Evolutionary conservation across 2,329 filamentous ascomycete species (phyloP).

Genomic region (Pestalotiopsis sp.): DNA sequence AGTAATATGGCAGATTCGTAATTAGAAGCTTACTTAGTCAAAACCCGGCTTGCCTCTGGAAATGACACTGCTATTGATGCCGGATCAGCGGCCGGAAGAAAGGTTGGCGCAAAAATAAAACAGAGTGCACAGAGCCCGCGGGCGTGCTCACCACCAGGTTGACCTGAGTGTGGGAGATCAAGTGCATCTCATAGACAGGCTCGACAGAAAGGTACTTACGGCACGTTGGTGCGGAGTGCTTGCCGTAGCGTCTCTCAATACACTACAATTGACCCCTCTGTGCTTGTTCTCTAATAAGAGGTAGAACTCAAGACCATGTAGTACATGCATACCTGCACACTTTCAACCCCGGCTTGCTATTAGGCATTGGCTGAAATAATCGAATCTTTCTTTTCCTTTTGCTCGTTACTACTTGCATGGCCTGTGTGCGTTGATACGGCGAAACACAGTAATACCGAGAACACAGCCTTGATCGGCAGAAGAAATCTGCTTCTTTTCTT

Average conservation of each 20-base stretch:
- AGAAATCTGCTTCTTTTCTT: not conserved
- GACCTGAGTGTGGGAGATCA: not conserved
- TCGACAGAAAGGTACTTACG: not conserved
- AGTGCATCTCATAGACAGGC: not conserved
- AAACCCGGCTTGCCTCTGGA: not conserved
- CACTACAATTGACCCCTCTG: too few relatives aligned
- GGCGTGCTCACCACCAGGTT: not conserved
- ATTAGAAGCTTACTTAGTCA: not conserved
- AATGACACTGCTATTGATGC: constrained; percentile 1
- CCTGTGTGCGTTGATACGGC: not conserved
- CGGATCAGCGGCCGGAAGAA: not conserved
- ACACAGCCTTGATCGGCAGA: not conserved
- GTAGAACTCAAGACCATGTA: too few relatives aligned
- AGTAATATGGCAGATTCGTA: not conserved
- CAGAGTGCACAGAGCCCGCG: not conserved
- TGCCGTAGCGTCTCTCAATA: too few relatives aligned
- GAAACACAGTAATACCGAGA: not conserved
- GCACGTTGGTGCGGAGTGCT: too few relatives aligned
- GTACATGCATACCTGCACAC: not conserved
- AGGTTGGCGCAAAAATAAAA: not conserved
- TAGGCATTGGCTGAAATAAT: not conserved
- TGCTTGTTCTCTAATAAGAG: too few relatives aligned
- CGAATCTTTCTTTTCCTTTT: not conserved
- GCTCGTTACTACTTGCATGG: not conserved
- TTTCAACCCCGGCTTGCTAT: not conserved